Conservation (phyloP, 2,329 filamentous ascomycete species). For the Pseudovirgaria hyperparasitica region DNA sequence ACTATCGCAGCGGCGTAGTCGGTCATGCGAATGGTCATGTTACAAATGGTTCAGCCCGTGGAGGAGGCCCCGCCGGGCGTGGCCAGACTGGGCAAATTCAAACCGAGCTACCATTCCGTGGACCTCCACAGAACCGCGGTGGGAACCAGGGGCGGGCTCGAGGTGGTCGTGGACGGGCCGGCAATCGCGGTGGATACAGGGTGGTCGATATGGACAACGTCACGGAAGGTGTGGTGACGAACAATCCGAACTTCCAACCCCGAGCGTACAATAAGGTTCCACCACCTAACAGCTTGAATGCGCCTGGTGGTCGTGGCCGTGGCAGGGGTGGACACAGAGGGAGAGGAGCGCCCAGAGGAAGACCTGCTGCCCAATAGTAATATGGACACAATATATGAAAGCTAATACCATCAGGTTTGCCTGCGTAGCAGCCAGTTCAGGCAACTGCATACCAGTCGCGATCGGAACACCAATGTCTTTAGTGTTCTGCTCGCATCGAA, state of each 20-base stretch:
- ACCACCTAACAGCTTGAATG: constrained; percentile 22
- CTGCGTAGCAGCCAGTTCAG: too few species aligned
- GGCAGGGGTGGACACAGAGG: constrained; percentile 18
- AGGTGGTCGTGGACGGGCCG: constrained; percentile 18
- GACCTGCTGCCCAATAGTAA: too few species aligned
- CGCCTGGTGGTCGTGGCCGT: constrained; percentile 11
- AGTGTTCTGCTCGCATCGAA: too few species aligned
- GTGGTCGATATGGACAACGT: constrained; percentile 38
- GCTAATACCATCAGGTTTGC: too few species aligned
- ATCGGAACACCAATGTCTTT: too few species aligned
- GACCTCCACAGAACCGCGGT: constrained; percentile 25
- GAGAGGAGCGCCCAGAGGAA: constrained; percentile 16
- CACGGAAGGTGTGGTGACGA: constrained; percentile 38
- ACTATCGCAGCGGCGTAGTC: constrained; percentile 46
- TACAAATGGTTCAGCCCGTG: constrained; percentile 24
- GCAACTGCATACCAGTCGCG: too few species aligned
- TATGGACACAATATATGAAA: too few species aligned
- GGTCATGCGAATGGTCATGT: constrained; percentile 31
- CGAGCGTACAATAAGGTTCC: constrained; percentile 29
- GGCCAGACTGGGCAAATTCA: too few species aligned
- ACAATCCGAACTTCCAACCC: constrained; percentile 44
- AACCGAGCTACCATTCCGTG: too few species aligned
- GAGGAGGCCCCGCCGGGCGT: too few species aligned
- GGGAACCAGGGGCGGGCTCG: constrained; percentile 30
- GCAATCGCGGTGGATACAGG: constrained; percentile 31